Evolutionary conservation across 2,329 filamentous ascomycete genomes (phyloP), one percentile per base, ranked within the genome.

Genomic region (Aspergillus sp.): DNA sequence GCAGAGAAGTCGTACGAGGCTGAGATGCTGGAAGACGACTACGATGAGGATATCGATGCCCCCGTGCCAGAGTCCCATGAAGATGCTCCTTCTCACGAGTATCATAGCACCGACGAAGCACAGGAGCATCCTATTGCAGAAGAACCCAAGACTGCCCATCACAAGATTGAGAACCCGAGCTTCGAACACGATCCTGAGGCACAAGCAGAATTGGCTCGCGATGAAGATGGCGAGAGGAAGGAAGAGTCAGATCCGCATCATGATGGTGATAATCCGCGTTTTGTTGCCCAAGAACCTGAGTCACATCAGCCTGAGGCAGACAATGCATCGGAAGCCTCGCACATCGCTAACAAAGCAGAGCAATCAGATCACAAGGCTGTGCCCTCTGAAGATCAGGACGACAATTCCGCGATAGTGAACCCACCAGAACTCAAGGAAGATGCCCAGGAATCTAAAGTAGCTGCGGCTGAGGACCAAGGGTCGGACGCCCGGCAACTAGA

Each of bases 21-120:
- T 16, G 71, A 73, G 46, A 74, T 74, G 71, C 51, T 68, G 22
- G 71, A 73, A 47, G 68, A 70, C 32, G 72, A 73, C 42, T 69
- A 68, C 32, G 66, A 66, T 45, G 68, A 71, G 53, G 62, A 68
- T 45, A 61, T 64, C 36, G 67, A 70, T 57, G 63, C 63, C 24
- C 59, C 65, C 2, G 59, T 69, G 14, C 62, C 61, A 17, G 51
- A 65, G 43, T 7, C 19, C 4, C 17, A 11, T 19, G 26, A 44
- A 26, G 45, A 40, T 16, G 44, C 17, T 17, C 43, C 54, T 7
- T 11, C 42, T 45, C 54, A 56, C 40, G 19, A 55, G 8, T 22
- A 49, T 30, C 26, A 11, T 30, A 30, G 26, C 26, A 11, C 26
- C 26, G 26, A 30, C 13, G 17, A 45, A 5, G 10, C 46, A 13